These are phyloP conservation scores for Blastobotrys mokoenaii DNA, from an alignment of 805 yeast species.

Conservation along the genomic window DNA sequence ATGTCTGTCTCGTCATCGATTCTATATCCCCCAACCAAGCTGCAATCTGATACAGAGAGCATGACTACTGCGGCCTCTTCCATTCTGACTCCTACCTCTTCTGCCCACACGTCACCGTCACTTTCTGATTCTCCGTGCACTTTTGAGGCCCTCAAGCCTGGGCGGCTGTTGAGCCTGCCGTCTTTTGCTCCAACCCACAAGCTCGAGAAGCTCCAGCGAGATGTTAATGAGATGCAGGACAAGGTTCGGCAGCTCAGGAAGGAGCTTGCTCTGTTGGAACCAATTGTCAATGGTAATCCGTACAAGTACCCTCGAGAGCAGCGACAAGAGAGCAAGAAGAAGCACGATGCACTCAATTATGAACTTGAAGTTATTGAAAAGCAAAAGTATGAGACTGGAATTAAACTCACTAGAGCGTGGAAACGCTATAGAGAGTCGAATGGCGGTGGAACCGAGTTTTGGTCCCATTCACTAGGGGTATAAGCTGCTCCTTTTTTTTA, in stretches of 20 bases:
- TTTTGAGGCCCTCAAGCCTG: too few relatives aligned
- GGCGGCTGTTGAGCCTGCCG: too few relatives aligned
- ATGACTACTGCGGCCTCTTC: not conserved
- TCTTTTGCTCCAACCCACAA: not conserved
- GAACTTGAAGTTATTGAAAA: conserved; percentile 13
- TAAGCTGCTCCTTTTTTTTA: not conserved
- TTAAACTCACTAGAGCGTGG: conserved; percentile 13
- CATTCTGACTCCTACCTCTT: not conserved
- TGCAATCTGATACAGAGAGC: not conserved
- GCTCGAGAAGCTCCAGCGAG: conserved; percentile 6
- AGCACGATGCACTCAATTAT: conserved; percentile 2
- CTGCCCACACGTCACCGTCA: not conserved
- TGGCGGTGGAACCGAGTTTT: conserved; percentile 12
- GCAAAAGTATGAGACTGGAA: conserved; percentile 13
- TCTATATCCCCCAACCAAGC: conserved; percentile 1
- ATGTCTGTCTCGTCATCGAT: conserved; percentile 3
- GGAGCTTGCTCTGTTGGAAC: conserved; percentile 2
- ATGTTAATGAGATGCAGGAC: conserved; percentile 5
- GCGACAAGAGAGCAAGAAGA: conserved; percentile 1
- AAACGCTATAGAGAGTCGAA: conserved; percentile 10
- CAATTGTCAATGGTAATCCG: not conserved
- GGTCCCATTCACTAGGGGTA: conserved; percentile 9
- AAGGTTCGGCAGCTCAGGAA: conserved; percentile 2
- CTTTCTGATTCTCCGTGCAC: not conserved
- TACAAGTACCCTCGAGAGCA: conserved; percentile 2